A percentile compares a stretch with the other conserved stretches of the same genome.
Conservation (phyloP, 441 rosid genomes). For the Adansonia gregorii region DNA sequence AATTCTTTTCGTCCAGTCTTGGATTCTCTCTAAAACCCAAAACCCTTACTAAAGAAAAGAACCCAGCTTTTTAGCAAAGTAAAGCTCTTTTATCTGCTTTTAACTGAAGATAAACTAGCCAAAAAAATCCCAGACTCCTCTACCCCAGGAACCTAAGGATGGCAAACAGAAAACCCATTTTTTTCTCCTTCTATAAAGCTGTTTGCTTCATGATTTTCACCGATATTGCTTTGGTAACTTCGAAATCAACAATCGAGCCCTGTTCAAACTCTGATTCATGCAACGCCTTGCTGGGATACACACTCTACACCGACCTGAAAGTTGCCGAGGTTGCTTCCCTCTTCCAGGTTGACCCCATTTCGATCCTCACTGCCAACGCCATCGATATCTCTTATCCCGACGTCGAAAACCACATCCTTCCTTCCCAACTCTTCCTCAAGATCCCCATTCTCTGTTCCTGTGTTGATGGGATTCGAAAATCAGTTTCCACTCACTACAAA, state of each 20-base stretch:
- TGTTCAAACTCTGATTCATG: conserved; percentile 82
- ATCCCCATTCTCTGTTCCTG: conserved; percentile 83
- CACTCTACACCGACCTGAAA: conserved; percentile 88
- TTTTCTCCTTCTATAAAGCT: conserved; percentile 4
- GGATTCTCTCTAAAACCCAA: neutral
- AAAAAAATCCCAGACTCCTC: conserved; percentile 9
- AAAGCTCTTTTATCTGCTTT: neutral
- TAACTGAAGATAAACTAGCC: neutral
- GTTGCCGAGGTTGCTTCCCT: conserved; percentile 89
- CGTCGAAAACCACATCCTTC: conserved; percentile 87
- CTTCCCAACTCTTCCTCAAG: conserved; percentile 73
- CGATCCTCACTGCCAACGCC: conserved; percentile 75
- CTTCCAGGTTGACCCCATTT: conserved; percentile 84
- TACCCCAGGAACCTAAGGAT: conserved; percentile 11
- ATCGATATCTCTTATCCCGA: conserved; percentile 88
- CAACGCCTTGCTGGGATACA: conserved; percentile 85
- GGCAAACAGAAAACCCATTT: conserved; percentile 28
- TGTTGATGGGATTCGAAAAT: conserved; percentile 85
- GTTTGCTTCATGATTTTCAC: conserved; percentile 36
- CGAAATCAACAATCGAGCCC: conserved; percentile 92
- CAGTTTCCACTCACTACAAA: conserved; percentile 74
- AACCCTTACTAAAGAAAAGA: conserved; percentile 4
- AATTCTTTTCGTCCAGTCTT: neutral
- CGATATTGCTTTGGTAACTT: conserved; percentile 43
- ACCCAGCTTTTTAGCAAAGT: neutral